phyloP scores from a whole-genome alignment of 352 stramenopile genomes.

The Phytophthora capsici region DNA sequence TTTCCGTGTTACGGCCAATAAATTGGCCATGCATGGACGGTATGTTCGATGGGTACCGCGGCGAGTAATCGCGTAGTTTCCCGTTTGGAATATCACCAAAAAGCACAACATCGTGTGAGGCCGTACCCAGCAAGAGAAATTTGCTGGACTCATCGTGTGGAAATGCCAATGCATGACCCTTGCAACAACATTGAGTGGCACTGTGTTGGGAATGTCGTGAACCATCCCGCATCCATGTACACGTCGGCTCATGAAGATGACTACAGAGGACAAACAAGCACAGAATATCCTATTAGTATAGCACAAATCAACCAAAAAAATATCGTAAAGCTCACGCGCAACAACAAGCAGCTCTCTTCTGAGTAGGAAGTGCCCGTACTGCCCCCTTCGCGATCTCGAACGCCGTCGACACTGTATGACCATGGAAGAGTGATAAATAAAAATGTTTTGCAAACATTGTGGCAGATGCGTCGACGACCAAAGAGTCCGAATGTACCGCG shows the following conservation, averaged over 20 bases:
- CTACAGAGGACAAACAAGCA: constrained; percentile 24
- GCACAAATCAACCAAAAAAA: neutral
- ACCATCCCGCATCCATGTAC: constrained; percentile 67
- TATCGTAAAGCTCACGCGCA: constrained; percentile 65
- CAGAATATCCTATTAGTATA: neutral
- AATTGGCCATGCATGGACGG: constrained; percentile 87
- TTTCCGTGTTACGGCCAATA: constrained; percentile 81
- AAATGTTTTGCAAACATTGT: constrained; percentile 90
- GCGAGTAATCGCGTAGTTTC: constrained; percentile 67
- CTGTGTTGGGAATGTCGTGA: constrained; percentile 76
- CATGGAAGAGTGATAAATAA: constrained; percentile 82
- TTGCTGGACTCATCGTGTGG: constrained; percentile 87
- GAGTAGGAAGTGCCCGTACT: constrained; percentile 65
- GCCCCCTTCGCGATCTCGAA: constrained; percentile 83
- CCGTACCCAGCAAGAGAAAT: constrained; percentile 67
- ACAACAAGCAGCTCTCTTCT: constrained; percentile 70
- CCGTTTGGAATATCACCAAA: constrained; percentile 75
- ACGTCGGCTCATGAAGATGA: constrained; percentile 76
- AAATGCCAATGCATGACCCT: constrained; percentile 64
- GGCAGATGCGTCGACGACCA: constrained; percentile 74
- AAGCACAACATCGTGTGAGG: constrained; percentile 70
- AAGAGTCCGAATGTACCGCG: constrained; percentile 82
- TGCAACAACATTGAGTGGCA: constrained; percentile 78
- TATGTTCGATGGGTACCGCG: constrained; percentile 74
- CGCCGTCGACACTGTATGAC: constrained; percentile 66